Evolutionary conservation across 2,329 filamentous ascomycete species (phyloP).

Genomic region (Beauveria australis): DNA sequence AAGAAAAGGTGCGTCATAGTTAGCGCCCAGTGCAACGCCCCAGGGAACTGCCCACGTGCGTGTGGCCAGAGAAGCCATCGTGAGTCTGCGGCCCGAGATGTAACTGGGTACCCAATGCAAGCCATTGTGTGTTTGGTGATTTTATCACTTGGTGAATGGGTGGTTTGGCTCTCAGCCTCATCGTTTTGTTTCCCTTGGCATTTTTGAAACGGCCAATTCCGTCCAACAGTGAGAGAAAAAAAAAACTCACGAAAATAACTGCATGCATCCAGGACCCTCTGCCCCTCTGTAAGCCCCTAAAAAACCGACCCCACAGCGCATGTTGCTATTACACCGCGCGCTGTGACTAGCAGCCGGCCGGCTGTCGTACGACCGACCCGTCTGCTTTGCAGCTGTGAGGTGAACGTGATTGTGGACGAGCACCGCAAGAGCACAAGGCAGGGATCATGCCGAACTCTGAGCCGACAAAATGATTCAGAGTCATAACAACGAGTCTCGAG

Average conservation of each 20-base stretch:
- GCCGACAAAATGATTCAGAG: no score
- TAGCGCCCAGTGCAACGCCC: background rate
- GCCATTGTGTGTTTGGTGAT: background rate
- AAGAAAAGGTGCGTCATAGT: slow-evolving; percentile 2
- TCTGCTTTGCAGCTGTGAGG: background rate
- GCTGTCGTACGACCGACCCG: background rate
- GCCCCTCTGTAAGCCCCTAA: background rate
- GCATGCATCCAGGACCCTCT: background rate
- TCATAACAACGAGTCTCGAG: no score
- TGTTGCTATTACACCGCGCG: background rate
- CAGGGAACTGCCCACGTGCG: slow-evolving; percentile 7
- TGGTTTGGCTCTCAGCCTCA: no score
- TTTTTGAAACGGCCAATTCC: no score
- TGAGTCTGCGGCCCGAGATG: background rate
- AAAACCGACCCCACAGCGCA: slow-evolving; percentile 1
- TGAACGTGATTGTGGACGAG: no score
- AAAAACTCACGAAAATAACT: background rate
- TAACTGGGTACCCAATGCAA: background rate
- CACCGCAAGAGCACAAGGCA: no score
- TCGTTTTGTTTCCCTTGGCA: no score
- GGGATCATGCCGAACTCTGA: no score
- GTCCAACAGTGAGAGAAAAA: background rate
- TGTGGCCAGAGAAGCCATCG: background rate
- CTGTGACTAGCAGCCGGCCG: background rate
- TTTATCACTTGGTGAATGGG: background rate